Base-by-base conservation (phyloP, 371 early-diverging fungal species). In the Batkoa obscura region DNA sequence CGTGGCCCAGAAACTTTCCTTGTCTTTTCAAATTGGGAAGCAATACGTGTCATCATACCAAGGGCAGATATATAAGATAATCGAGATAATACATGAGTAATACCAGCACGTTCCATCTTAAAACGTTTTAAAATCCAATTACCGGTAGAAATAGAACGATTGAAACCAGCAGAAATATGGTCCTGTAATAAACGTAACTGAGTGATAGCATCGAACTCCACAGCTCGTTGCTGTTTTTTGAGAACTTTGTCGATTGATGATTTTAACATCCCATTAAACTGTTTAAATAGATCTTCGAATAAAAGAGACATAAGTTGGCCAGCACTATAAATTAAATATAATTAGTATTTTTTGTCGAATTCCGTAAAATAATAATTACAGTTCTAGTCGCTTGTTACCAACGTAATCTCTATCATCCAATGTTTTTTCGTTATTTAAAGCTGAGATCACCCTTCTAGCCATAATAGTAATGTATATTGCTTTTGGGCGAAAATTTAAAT, bases 91-190 rank as follows among this genome's bases (percentile, higher is more conserved):
- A 98, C 97, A 60, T 99, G 98, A 3, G 99, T 99, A 39, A 99
- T 90, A 55, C 99, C 99, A 15, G 96, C 90, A 45, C 99, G 80
- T 65, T 99, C 99, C 99, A 99, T 99, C 74, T 93, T 97, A 81
- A 99, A 99, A 66, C 99, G 92, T 73, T 97, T 99, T 58, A 99
- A 75, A 48, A 81, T 88, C 99, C 99, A 99, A 67, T 98, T 99
- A 34, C 99, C 99, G 0, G 99, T 90, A 1, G 96, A 93, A 58
- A 99, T 99, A 46, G 99, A 90, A 13, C 99, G 78, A 38, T 85
- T 81, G 39, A 99, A 84, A 0, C 98, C 94, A 41, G 86, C 82
- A 0, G 99, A 96, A 65, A 99, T 95, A 60, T 80, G 79, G 68
- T 80, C 91, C 64, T 79, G 86, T 62, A 86, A 95, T 66, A 83